Evolutionary conservation across 2,329 filamentous ascomycete species (phyloP).

Genomic region (Claviceps sp.): DNA sequence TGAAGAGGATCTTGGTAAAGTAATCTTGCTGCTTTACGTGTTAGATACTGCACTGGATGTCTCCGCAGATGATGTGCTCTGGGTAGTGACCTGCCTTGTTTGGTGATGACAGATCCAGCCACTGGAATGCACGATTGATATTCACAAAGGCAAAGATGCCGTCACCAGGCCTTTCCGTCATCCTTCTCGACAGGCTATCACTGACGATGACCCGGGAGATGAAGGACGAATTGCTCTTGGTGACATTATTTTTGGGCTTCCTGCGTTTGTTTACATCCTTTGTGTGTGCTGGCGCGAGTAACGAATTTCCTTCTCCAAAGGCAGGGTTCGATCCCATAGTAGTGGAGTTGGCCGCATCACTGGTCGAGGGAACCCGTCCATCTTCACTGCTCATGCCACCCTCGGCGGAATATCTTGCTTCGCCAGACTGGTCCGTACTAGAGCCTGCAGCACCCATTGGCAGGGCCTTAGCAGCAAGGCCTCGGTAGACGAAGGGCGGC

Average conservation of each 20-base stretch:
- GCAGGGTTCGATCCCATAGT: conserved; percentile 42
- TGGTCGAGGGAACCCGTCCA: conserved; percentile 38
- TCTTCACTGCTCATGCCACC: conserved; percentile 44
- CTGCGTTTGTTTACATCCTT: conserved; percentile 69
- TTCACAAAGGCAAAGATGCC: conserved; percentile 89
- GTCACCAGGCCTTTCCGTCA: conserved; percentile 64
- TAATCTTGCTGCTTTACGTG: conserved; percentile 56
- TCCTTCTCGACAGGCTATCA: conserved; percentile 63
- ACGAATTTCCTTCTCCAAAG: conserved; percentile 77
- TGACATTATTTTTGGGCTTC: conserved; percentile 96
- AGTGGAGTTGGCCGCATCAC: conserved; percentile 29
- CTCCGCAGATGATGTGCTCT: neutral
- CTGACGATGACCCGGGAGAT: conserved; percentile 93
- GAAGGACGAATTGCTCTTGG: conserved; percentile 97
- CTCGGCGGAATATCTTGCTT: conserved; percentile 47
- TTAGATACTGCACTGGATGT: conserved; percentile 11
- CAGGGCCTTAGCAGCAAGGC: conserved; percentile 36
- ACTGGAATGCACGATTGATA: conserved; percentile 89
- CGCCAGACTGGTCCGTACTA: conserved; percentile 49
- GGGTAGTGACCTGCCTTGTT: conserved; percentile 42
- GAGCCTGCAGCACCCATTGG: conserved; percentile 28
- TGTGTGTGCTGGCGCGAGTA: conserved; percentile 46
- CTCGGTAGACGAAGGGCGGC: conserved; percentile 41
- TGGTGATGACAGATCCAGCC: conserved; percentile 75
- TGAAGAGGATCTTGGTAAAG: conserved; percentile 90